Conservation (phyloP, 2,329 filamentous ascomycete species). For the Calonectria leucothoes region DNA sequence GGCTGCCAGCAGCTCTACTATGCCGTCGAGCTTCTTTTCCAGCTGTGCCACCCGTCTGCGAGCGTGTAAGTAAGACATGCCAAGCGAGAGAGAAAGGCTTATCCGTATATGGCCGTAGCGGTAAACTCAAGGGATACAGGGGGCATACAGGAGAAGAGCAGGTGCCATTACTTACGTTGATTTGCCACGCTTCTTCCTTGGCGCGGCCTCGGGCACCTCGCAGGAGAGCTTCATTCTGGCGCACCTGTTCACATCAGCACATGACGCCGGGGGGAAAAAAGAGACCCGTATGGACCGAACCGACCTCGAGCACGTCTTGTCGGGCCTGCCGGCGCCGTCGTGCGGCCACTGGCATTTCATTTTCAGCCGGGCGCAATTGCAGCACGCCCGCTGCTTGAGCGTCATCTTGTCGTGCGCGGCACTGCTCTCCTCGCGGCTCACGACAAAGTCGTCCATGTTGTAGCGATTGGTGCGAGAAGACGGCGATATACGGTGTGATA, state of each 20-base stretch:
- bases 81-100: too few species aligned
- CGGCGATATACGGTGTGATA: background rate
- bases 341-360: conserved; percentile 51
- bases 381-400: conserved; percentile 47
- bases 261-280: background rate
- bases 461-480: too few species aligned
- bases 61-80: background rate
- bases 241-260: conserved; percentile 42
- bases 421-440: conserved; percentile 21
- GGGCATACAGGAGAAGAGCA: background rate
- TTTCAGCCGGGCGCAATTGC: conserved; percentile 49
- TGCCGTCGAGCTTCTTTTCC: conserved; percentile 54
- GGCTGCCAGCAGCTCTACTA: conserved; percentile 50
- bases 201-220: conserved; percentile 47
- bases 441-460: conserved; percentile 36
- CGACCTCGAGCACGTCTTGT: conserved; percentile 44
- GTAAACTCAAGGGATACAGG: background rate
- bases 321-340: conserved; percentile 31
- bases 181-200: conserved; percentile 49
- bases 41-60: conserved; percentile 51
- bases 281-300: background rate
- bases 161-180: conserved; percentile 43
- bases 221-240: conserved; percentile 48
- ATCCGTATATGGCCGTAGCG: background rate
- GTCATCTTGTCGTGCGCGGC: background rate